Percentiles rank a stretch among this genome's conserved stretches.
phyloP scores from a whole-genome alignment of 2,329 filamentous ascomycete species.

The Diplodia corticola region DNA sequence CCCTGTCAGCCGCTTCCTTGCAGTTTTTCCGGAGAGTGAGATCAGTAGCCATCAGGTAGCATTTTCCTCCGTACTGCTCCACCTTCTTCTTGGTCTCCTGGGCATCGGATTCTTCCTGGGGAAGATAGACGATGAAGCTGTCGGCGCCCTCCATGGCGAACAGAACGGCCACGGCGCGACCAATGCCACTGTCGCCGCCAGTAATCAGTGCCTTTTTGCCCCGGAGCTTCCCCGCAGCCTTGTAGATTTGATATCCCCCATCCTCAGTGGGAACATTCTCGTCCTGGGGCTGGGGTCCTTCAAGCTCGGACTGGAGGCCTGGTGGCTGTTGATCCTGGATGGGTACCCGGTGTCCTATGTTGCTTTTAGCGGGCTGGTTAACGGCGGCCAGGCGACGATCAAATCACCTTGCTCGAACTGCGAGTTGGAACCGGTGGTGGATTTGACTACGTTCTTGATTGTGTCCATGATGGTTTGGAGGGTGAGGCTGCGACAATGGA shows the following conservation, averaged over 20 bases:
- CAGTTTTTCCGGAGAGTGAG: constrained; percentile 67
- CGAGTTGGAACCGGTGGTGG: neutral
- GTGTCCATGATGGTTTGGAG: neutral
- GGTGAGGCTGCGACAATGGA: neutral
- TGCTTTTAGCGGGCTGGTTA: neutral
- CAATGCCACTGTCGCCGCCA: constrained; percentile 78
- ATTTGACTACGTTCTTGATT: constrained; percentile 4
- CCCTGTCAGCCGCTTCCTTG: constrained; percentile 66
- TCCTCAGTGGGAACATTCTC: constrained; percentile 68
- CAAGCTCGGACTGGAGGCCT: constrained; percentile 57
- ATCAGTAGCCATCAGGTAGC: constrained; percentile 65
- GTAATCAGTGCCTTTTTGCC: constrained; percentile 79
- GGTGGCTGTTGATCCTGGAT: constrained; percentile 50
- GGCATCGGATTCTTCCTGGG: constrained; percentile 74
- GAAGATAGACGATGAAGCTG: constrained; percentile 70
- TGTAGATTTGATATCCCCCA: constrained; percentile 69
- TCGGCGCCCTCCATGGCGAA: constrained; percentile 81
- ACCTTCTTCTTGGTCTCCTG: constrained; percentile 71
- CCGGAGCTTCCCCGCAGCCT: constrained; percentile 71
- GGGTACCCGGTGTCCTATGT: constrained; percentile 24
- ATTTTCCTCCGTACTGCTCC: constrained; percentile 65
- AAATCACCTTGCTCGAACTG: constrained; percentile 18
- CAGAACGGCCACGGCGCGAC: constrained; percentile 71
- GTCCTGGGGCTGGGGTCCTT: constrained; percentile 58
- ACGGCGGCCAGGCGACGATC: too few species aligned